These are phyloP conservation scores for Ascochyta lentis DNA, from an alignment of 2,329 filamentous ascomycete species.

Conservation along the genomic window DNA sequence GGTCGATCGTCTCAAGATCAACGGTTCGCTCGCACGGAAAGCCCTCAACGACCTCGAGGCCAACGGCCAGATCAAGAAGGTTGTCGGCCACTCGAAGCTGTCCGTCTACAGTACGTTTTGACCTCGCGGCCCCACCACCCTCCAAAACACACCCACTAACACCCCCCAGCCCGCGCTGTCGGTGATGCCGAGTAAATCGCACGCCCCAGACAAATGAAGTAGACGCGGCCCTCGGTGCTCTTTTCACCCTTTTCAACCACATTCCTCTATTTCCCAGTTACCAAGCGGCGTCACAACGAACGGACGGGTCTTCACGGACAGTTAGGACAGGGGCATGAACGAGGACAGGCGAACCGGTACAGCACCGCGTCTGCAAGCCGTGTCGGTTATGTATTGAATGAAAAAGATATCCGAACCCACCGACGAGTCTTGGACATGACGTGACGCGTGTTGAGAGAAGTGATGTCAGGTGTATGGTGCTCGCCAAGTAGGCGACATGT, in stretches of 20 bases:
- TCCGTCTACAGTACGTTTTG: conserved; percentile 88
- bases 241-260: conserved; percentile 41
- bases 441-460: neutral
- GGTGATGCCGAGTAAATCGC: conserved; percentile 46
- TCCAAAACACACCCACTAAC: conserved; percentile 21
- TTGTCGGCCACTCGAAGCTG: conserved; percentile 95
- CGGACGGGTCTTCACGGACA: conserved; percentile 41
- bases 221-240: conserved; percentile 36
- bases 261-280: conserved; percentile 44
- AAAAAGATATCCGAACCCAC: conserved; percentile 41
- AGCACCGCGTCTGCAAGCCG: conserved; percentile 32
- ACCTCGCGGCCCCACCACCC: neutral
- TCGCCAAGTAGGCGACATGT: too few relatives aligned
- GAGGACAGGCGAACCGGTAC: conserved; percentile 36
- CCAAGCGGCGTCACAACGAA: conserved; percentile 45
- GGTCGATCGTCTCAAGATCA: conserved; percentile 99
- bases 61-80: conserved; percentile 97
- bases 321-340: conserved; percentile 32
- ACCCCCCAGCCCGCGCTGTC: conserved; percentile 44
- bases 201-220: conserved; percentile 27
- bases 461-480: too few relatives aligned
- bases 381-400: conserved; percentile 47
- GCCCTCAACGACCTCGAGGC: conserved; percentile 94
- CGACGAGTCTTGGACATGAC: neutral
- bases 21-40: conserved; percentile 92